Base-by-base conservation (phyloP, 345 rosid species). In the Bruguiera gymnorhiza region DNA sequence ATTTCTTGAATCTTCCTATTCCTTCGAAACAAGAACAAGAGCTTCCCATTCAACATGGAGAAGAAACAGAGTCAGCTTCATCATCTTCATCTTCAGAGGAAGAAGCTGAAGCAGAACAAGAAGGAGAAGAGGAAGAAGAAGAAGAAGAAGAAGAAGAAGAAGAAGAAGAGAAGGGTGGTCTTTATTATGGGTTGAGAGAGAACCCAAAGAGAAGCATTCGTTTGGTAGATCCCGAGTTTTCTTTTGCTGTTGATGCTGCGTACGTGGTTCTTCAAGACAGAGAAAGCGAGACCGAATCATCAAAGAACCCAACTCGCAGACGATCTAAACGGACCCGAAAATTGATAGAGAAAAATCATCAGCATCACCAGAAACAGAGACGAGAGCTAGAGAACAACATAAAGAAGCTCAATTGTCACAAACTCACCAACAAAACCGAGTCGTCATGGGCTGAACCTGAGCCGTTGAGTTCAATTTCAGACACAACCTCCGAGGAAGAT, bases 251-350 rank as follows among this genome's bases (percentile, higher is more conserved):
- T 18, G 89, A 82, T 63, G 79, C 81, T 6, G 82, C 81, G 21
- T 87, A 91, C 29, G 78, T 79, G 68, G 80, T 87, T 68, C 81
- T 86, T 39, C 88, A 85, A 66, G 96, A 87, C 61, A 81, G 85
- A 55, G 98, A 87, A 78, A 88, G 89, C 81, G 97, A 94, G 82
- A 80, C 92, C 1, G 95, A 89, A 79, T 88, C 97, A 8, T 83
- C 91, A 2, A 90, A 73, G 83, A 85, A 85, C 74, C 87, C 84
- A 53, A 81, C 84, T 58, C 80, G 88, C 58, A 79, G 85, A 79
- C 84, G 90, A 83, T 87, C 96, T 32, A 90, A 86, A 64, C 81
- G 90, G 69, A 76, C 83, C 27, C 67, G 88, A 30, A 78, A 67
- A 56, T 59, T 71, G 70, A 43, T 56, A 68, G 81, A 72, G 58